Conservation (phyloP, 345 rosid species). For the Luvunga scandens region DNA sequence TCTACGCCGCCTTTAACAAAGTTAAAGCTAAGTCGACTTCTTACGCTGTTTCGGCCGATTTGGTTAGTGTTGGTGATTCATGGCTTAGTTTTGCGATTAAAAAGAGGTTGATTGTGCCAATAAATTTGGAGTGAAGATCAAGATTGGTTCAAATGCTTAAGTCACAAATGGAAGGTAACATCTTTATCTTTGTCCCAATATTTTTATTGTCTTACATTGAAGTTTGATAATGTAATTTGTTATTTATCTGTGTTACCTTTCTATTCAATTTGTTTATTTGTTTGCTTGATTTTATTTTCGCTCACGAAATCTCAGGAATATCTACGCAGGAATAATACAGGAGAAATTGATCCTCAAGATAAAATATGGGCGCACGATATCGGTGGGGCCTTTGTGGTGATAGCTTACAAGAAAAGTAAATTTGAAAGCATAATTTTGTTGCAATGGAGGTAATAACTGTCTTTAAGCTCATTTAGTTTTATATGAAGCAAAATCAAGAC, state of each 20-base stretch:
- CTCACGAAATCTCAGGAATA: slow-evolving; percentile 64
- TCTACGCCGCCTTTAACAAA: slow-evolving; percentile 33
- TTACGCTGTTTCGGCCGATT: slow-evolving; percentile 66
- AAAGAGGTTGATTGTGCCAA: slow-evolving; percentile 61
- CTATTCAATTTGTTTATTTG: neutral
- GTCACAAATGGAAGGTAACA: slow-evolving; percentile 85
- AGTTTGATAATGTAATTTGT: too few relatives aligned
- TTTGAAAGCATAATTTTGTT: slow-evolving; percentile 62
- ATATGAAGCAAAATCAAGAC: neutral
- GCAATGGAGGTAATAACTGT: slow-evolving; percentile 59
- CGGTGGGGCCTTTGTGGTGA: slow-evolving; percentile 94
- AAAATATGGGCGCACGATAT: slow-evolving; percentile 89
- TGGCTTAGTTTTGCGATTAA: slow-evolving; percentile 72
- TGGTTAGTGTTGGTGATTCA: slow-evolving; percentile 74
- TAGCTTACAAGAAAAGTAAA: slow-evolving; percentile 80
- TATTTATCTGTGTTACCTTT: too few relatives aligned
- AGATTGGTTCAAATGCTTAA: slow-evolving; percentile 72
- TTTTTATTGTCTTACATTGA: too few relatives aligned
- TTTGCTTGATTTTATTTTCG: slow-evolving; percentile 13
- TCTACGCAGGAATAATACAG: slow-evolving; percentile 74
- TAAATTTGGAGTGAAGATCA: slow-evolving; percentile 54
- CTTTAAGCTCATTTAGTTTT: neutral
- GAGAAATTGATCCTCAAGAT: slow-evolving; percentile 62
- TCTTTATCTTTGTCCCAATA: too few relatives aligned
- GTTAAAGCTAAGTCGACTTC: slow-evolving; percentile 38